Percentiles rank a stretch among this genome's conserved stretches.
Conservation (phyloP, 805 yeast genomes). For the Lipomyces spencermartinsiae region DNA sequence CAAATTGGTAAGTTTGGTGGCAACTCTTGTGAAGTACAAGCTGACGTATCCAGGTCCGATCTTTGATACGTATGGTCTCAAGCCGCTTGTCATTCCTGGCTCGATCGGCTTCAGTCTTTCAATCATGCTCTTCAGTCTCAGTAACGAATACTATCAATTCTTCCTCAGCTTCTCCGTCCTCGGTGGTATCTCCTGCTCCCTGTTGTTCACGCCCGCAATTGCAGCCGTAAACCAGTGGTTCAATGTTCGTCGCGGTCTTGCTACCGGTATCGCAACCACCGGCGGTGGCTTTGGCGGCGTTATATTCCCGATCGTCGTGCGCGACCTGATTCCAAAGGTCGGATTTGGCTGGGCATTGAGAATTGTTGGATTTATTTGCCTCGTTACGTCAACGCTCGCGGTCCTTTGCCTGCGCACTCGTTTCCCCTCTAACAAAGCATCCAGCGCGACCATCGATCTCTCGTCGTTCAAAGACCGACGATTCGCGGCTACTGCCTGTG, state of each 20-base stretch:
- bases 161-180: slow-evolving; percentile 60
- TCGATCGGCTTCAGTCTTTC: slow-evolving; percentile 55
- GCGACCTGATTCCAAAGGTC: slow-evolving; percentile 52
- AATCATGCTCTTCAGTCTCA: slow-evolving; percentile 58
- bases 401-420: slow-evolving; percentile 51
- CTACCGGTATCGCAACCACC: slow-evolving; percentile 65
- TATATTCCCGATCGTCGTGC: slow-evolving; percentile 61
- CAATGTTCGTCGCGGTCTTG: slow-evolving; percentile 59
- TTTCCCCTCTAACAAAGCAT: neutral
- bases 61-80: slow-evolving; percentile 68
- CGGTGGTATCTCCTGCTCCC: slow-evolving; percentile 54
- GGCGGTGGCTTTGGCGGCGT: slow-evolving; percentile 76
- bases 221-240: slow-evolving; percentile 71
- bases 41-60: slow-evolving; percentile 58
- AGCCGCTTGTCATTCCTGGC: slow-evolving; percentile 53
- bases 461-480: slow-evolving; percentile 42
- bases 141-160: slow-evolving; percentile 62
- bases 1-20: slow-evolving; percentile 47
- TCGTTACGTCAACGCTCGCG: slow-evolving; percentile 44
- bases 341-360: slow-evolving; percentile 70
- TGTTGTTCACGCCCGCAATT: slow-evolving; percentile 59
- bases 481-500: slow-evolving; percentile 41
- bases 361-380: slow-evolving; percentile 50
- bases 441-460: slow-evolving; percentile 29
- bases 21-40: neutral